A percentile compares a stretch with the other conserved stretches of the same genome.
phyloP scores from a whole-genome alignment of 306 rosid species.

The Rosa lucieae region DNA sequence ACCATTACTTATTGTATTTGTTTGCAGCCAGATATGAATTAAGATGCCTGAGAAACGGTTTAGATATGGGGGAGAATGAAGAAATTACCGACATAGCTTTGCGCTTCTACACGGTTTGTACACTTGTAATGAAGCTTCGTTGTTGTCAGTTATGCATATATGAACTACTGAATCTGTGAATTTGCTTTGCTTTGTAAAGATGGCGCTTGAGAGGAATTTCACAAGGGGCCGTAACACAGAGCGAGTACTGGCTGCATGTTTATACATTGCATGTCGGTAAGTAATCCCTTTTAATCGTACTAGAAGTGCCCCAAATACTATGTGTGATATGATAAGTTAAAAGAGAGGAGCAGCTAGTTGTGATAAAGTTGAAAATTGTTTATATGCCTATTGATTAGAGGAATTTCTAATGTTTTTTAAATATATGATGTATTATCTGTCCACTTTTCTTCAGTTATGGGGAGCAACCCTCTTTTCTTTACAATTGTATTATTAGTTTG shows the following conservation, averaged over 20 bases:
- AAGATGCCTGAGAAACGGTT: constrained; percentile 35
- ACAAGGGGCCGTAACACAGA: constrained; percentile 73
- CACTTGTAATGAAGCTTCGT: constrained; percentile 4
- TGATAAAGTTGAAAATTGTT: background rate
- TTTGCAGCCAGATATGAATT: constrained; percentile 48
- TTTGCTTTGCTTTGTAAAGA: constrained; percentile 40
- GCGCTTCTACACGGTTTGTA: constrained; percentile 50
- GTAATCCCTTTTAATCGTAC: constrained; percentile 3
- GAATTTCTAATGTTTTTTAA: background rate
- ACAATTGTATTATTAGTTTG: background rate
- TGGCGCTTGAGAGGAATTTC: constrained; percentile 69
- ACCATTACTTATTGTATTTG: background rate
- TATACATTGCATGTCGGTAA: constrained; percentile 82
- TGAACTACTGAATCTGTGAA: constrained; percentile 22
- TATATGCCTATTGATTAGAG: background rate
- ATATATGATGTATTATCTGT: background rate
- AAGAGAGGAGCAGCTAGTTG: background rate
- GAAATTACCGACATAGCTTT: constrained; percentile 39
- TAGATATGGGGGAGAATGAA: constrained; percentile 46
- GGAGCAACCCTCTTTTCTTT: background rate
- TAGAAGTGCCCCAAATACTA: background rate
- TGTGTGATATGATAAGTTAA: background rate
- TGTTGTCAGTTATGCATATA: background rate
- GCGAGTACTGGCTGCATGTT: constrained; percentile 78
- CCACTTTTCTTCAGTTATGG: background rate